Evolutionary conservation across 225 moss, liverwort and hornwort genomes (phyloP).

Genomic region (Asterella californica): DNA sequence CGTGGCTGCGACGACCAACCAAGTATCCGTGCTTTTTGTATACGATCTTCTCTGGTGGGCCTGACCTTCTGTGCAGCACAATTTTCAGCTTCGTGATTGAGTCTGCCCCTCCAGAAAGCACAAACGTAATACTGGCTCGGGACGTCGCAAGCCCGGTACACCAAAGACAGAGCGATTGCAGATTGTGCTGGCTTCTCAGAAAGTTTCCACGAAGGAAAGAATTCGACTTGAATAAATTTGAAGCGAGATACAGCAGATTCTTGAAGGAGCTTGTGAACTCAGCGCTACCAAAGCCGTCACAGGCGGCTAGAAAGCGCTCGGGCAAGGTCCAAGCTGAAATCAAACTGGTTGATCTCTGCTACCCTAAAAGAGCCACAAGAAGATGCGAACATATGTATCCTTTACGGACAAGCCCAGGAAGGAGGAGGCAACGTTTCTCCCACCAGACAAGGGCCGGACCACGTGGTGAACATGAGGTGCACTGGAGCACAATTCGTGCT

Average conservation of each 20-base stretch:
- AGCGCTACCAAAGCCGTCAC: not conserved
- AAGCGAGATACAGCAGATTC: not conserved
- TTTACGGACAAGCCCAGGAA: not conserved
- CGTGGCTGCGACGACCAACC: not conserved
- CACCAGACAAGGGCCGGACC: conserved; percentile 13
- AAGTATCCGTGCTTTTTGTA: not conserved
- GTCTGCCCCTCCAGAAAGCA: not conserved
- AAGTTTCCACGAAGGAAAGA: not conserved
- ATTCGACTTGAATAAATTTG: not conserved
- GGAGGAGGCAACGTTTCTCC: not conserved
- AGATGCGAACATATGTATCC: not conserved
- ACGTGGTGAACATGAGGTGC: conserved; percentile 10
- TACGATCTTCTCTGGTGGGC: not conserved
- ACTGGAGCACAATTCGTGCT: conserved; percentile 7
- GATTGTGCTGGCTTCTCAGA: not conserved
- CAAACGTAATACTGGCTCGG: not conserved
- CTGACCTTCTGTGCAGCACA: not conserved
- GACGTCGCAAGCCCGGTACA: not conserved
- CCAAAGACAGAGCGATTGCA: conserved; percentile 3
- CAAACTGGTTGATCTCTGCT: conserved; percentile 6
- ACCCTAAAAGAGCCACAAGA: not conserved
- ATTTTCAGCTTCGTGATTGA: not conserved
- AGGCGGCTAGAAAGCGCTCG: not conserved
- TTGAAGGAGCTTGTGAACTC: conserved; percentile 5
- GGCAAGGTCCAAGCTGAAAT: not conserved